phyloP scores from a whole-genome alignment of 2,329 filamentous ascomycete genomes.

The Coniochaeta sp. region DNA sequence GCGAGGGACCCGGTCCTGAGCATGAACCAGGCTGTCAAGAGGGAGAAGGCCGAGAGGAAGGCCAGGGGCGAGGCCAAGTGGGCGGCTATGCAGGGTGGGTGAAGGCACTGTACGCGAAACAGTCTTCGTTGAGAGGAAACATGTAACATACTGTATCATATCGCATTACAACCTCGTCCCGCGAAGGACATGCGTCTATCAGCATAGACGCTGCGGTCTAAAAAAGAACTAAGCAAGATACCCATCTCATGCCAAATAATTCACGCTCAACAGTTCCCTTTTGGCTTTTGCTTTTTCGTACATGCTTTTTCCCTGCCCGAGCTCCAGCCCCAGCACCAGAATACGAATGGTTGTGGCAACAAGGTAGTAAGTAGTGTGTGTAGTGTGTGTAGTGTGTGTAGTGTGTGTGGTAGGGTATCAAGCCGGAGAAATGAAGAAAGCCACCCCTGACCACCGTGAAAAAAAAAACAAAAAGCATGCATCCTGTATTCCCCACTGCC shows the following conservation, averaged over 20 bases:
- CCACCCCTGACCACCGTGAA: background rate
- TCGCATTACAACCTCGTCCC: background rate
- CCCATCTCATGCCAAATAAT: background rate
- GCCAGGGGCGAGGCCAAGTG: constrained; percentile 25
- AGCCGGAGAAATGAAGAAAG: background rate
- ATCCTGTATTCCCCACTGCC: background rate
- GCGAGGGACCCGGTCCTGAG: constrained; percentile 46
- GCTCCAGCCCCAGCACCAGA: background rate
- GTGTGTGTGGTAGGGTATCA: background rate
- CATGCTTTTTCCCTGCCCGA: background rate
- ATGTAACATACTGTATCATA: background rate
- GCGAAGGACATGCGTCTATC: background rate
- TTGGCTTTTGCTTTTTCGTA: too few species aligned
- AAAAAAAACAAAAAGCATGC: background rate
- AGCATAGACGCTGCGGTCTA: background rate
- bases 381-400: background rate
- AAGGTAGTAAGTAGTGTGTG: background rate
- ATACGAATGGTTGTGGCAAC: background rate
- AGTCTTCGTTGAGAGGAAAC: background rate
- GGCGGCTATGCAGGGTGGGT: constrained; percentile 2
- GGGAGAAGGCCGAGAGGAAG: constrained; percentile 51
- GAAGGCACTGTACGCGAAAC: background rate
- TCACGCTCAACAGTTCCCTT: background rate
- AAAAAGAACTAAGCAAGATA: background rate
- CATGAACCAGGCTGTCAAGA: constrained; percentile 62